A percentile compares a stretch with the other conserved stretches of the same genome.
Evolutionary conservation across 768 basidiomycete genomes (phyloP).

Genomic region (Glaciozyma antarctica): DNA sequence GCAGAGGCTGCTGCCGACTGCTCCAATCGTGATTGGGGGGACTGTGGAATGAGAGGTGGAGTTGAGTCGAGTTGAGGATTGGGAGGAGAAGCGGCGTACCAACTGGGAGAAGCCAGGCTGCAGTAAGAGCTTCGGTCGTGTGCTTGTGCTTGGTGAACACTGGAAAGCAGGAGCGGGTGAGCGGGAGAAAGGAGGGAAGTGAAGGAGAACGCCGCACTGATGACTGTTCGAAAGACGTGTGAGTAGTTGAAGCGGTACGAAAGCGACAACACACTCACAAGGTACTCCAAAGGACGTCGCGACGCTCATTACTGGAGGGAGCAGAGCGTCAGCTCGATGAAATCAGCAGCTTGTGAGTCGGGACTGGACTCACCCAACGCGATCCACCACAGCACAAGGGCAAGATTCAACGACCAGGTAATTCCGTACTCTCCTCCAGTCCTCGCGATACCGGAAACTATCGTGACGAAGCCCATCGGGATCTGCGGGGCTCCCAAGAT

Average conservation of each 20-base stretch:
- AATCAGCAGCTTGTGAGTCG: not conserved
- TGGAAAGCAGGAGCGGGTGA: constrained; percentile 28
- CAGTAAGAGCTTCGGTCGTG: constrained; percentile 31
- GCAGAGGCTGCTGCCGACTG: constrained; percentile 26
- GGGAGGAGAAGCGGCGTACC: constrained; percentile 2
- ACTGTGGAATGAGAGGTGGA: constrained; percentile 11
- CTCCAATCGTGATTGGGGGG: constrained; percentile 33
- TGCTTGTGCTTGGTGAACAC: constrained; percentile 32
- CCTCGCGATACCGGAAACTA: constrained; percentile 26
- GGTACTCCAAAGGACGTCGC: not conserved
- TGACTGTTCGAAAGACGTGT: not conserved
- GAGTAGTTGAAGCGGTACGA: not conserved
- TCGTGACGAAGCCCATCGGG: constrained; percentile 35
- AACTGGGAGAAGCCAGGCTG: constrained; percentile 35
- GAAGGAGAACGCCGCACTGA: not conserved
- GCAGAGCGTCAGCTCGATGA: not conserved
- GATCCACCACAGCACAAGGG: constrained; percentile 33
- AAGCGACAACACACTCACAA: not conserved
- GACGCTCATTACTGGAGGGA: not conserved
- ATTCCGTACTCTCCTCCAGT: constrained; percentile 30
- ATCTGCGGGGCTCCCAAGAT: not conserved
- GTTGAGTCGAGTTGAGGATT: too few species aligned
- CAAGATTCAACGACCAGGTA: constrained; percentile 15
- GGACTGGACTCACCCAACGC: constrained; percentile 8
- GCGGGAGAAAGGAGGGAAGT: constrained; percentile 6